Conservation (phyloP, 148 eudicot genomes). For the Spergularia marina region DNA sequence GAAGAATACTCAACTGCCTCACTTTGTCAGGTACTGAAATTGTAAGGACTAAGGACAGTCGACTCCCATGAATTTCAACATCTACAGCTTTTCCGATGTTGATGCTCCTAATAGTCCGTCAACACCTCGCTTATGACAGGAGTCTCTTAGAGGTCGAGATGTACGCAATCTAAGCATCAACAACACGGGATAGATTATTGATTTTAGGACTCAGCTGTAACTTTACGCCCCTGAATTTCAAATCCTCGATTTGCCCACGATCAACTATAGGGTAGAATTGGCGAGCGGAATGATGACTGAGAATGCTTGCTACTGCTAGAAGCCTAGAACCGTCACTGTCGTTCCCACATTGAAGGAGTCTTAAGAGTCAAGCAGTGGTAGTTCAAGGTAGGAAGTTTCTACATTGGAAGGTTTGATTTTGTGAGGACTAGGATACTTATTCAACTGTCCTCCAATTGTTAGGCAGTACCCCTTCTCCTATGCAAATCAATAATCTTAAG, state of each 20-base stretch:
- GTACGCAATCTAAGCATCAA: neutral
- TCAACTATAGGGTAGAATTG: neutral
- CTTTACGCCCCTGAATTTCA: no score
- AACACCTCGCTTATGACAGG: neutral
- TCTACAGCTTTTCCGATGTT: constrained; percentile 5
- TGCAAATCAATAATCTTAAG: neutral
- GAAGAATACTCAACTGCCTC: neutral
- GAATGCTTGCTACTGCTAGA: neutral
- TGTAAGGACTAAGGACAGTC: neutral
- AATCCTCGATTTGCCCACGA: no score
- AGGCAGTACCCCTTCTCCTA: neutral
- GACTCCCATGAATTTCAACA: constrained; percentile 6
- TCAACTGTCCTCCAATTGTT: neutral
- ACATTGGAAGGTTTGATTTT: constrained; percentile 1
- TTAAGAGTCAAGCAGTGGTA: constrained; percentile 3
- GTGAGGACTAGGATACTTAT: neutral
- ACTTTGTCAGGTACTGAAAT: constrained; percentile 4
- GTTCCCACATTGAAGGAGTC: neutral
- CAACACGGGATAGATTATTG: no score
- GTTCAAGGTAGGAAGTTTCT: constrained; percentile 19
- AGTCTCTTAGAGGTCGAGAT: neutral
- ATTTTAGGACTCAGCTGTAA: no score
- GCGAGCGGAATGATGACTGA: neutral
- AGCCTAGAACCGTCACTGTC: neutral
- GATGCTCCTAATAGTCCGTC: neutral